Conservation (phyloP, 495 filamentous ascomycete species). For the Thermothielavioides terrestris region DNA sequence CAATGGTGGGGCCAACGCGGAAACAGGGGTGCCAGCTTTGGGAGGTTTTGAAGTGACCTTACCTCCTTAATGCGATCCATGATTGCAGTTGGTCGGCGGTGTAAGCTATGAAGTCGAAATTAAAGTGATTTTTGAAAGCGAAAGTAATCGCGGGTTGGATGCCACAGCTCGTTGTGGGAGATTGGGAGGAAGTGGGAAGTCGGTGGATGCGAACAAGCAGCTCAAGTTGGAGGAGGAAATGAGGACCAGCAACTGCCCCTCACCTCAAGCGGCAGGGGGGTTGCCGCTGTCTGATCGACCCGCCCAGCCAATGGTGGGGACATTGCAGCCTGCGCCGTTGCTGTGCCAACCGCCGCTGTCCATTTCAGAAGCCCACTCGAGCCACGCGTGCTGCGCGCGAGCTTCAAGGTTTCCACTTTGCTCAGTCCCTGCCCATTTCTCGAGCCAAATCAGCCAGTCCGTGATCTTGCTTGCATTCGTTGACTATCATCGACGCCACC, state of each 20-base stretch:
- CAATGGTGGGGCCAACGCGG: constrained; percentile 40
- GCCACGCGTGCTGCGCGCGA: not conserved
- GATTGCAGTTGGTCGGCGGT: constrained; percentile 17
- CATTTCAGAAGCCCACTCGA: not conserved
- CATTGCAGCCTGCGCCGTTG: constrained; percentile 13
- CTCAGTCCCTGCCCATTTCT: too few species aligned
- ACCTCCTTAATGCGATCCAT: constrained; percentile 82
- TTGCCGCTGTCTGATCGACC: constrained; percentile 25
- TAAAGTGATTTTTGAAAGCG: constrained; percentile 6
- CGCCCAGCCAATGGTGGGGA: constrained; percentile 23
- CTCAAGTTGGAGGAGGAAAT: constrained; percentile 21
- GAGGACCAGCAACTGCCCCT: constrained; percentile 24
- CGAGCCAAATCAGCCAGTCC: not conserved
- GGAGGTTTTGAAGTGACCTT: constrained; percentile 35
- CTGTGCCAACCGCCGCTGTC: constrained; percentile 15
- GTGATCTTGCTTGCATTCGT: too few species aligned
- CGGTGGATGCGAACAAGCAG: constrained; percentile 16
- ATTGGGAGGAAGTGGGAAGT: constrained; percentile 9
- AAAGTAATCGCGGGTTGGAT: constrained; percentile 8
- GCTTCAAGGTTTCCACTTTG: not conserved
- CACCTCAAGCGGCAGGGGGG: constrained; percentile 16
- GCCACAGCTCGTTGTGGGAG: constrained; percentile 11
- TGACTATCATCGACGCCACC: not conserved
- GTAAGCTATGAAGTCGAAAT: constrained; percentile 5
- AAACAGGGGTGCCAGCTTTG: constrained; percentile 25